Base-by-base conservation (phyloP, 495 filamentous ascomycete species). In the Tuber melanosporum region DNA sequence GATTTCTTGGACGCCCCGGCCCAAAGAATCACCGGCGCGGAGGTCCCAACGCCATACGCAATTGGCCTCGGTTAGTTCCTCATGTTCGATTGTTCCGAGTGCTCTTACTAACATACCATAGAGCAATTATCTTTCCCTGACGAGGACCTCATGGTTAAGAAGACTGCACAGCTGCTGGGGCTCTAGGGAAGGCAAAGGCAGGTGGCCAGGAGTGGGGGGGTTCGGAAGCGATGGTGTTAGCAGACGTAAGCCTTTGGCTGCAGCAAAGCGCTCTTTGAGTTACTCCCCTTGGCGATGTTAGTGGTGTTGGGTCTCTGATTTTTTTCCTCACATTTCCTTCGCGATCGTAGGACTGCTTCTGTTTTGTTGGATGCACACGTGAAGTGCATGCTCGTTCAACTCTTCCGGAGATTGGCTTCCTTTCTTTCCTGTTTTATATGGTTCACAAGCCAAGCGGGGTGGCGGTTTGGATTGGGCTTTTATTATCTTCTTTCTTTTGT, bases 1-100 rank as follows among this genome's bases (percentile, higher is more conserved):
- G 95, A 98, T 87, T 97, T 96, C 88, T 90, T 99, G 78, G 91
- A 97, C 78, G 92, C 93, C 79, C 95, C 95, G 62, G 95, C 94
- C 76, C 91, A 95, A 84, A 90, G 95, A 85, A 90, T 98, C 81
- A 97, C 93, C 75, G 95, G 95, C 85, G 95, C 95, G 76, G 95
- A 98, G 85, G 95, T 98, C 19, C 95, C 94, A 74, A 97, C 94
- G 70, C 94, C 95, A 72, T 98, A 98, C 85, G 93, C 94, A 71
- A 72, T 76, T 71, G 82, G 82, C 45, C 74, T 83, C 71, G 78
- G 79, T 81, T 41, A 57, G 75, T 66, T 20, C 41, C 36, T 32
- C 66, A 41, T 26, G 62, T 22, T 2, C 9, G 41, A 22, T 44
- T 22, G 15, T 47, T 52, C 19, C 73, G 66, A 26, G 26, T 8